Conservation (phyloP, 768 basidiomycete species). For the Tricholoma furcatifolium region DNA sequence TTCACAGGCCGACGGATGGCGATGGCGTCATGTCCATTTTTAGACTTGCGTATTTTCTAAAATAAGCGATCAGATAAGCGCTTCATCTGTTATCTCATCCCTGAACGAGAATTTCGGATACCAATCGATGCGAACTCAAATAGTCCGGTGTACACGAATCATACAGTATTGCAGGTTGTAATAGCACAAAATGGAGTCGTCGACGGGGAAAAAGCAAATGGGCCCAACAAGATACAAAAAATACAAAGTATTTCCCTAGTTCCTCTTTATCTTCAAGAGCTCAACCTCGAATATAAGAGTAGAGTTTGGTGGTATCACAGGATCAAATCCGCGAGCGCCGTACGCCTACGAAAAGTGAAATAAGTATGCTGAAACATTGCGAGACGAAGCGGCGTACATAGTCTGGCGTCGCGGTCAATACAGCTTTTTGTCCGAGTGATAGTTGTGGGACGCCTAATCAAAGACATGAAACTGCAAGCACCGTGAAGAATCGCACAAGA, state of each 20-base stretch:
- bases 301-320: constrained; percentile 75
- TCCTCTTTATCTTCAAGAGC: constrained; percentile 62
- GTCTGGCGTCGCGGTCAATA: constrained; percentile 68
- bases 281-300: constrained; percentile 84
- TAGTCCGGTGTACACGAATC: constrained; percentile 23
- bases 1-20: not conserved
- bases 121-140: constrained; percentile 10
- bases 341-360: constrained; percentile 51
- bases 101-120: not conserved
- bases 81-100: constrained; percentile 9
- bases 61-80: constrained; percentile 7
- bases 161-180: constrained; percentile 28
- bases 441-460: constrained; percentile 70
- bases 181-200: constrained; percentile 22
- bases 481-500: not conserved
- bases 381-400: constrained; percentile 49
- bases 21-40: constrained; percentile 8
- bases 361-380: constrained; percentile 3
- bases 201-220: constrained; percentile 10
- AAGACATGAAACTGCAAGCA: constrained; percentile 20
- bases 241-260: constrained; percentile 9
- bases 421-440: constrained; percentile 74
- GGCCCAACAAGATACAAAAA: constrained; percentile 14
- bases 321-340: constrained; percentile 72
- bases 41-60: not conserved